Conservation (phyloP, 108 stramenopile genomes). For the Fragilariopsis cylindrus region DNA sequence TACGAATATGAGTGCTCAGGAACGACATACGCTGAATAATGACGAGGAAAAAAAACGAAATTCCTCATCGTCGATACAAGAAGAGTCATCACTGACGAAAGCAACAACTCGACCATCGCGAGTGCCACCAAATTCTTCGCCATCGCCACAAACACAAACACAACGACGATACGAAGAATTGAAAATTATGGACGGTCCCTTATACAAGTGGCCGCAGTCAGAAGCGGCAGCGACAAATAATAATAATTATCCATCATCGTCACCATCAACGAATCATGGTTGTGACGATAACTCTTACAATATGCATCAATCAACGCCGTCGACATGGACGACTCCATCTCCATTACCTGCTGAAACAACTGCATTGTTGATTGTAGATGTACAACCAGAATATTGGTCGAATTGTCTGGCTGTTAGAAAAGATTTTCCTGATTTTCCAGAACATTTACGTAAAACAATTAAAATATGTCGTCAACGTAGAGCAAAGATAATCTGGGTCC, state of each 20-base stretch:
- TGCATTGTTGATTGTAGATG: conserved; percentile 53
- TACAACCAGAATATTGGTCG: conserved; percentile 64
- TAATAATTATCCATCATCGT: neutral
- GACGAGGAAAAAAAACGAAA: too few species aligned
- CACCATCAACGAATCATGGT: neutral
- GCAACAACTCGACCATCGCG: neutral
- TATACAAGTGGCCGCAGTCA: conserved; percentile 1
- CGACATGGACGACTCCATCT: neutral
- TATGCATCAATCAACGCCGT: neutral
- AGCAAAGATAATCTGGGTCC: conserved; percentile 61
- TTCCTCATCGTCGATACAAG: neutral
- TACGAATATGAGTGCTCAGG: too few species aligned
- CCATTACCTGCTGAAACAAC: conserved; percentile 26
- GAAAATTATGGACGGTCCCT: conserved; percentile 9
- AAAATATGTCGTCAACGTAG: conserved; percentile 40
- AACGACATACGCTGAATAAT: too few species aligned
- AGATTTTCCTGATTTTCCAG: conserved; percentile 62
- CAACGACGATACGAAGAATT: conserved; percentile 13
- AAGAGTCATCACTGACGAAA: neutral
- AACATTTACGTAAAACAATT: conserved; percentile 30
- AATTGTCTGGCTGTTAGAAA: conserved; percentile 53
- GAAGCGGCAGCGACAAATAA: neutral
- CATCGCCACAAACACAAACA: neutral
- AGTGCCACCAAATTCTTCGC: neutral
- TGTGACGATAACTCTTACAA: neutral